Conservation (phyloP, 805 yeast genomes). For the Suhomyces canberraensis region DNA sequence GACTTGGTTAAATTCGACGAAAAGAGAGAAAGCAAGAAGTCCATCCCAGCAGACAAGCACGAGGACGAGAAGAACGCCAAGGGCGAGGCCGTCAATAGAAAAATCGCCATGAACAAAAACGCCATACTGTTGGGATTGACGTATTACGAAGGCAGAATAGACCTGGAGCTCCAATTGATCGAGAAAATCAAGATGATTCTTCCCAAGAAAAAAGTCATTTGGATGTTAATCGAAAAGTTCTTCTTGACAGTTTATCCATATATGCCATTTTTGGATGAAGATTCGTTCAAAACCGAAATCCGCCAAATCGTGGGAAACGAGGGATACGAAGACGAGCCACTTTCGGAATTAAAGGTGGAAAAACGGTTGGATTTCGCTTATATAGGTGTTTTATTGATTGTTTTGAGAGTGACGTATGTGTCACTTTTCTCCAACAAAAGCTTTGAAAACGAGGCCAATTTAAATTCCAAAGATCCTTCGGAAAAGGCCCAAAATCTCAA, state of each 20-base stretch:
- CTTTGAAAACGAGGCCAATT: conserved; percentile 24
- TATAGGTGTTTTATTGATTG: conserved; percentile 31
- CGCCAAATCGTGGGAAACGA: conserved; percentile 18
- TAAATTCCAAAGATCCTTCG: conserved; percentile 24
- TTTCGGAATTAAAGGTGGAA: conserved; percentile 24
- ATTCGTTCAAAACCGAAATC: conserved; percentile 13
- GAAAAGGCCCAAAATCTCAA: conserved; percentile 21
- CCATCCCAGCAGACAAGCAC: not conserved
- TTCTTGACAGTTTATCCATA: conserved; percentile 17
- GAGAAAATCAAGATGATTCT: conserved; percentile 16
- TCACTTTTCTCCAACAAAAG: conserved; percentile 35
- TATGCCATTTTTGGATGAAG: conserved; percentile 20
- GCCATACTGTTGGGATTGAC: conserved; percentile 35
- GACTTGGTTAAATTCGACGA: conserved; percentile 19
- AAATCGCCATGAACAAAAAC: conserved; percentile 22
- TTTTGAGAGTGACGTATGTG: conserved; percentile 33
- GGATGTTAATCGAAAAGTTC: conserved; percentile 15
- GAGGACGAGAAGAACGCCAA: not conserved
- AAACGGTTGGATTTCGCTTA: conserved; percentile 32
- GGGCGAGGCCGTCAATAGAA: not conserved
- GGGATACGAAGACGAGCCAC: conserved; percentile 16
- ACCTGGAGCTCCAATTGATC: conserved; percentile 20
- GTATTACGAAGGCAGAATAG: conserved; percentile 27
- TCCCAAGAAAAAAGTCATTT: conserved; percentile 14
- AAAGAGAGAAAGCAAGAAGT: not conserved